phyloP scores from a whole-genome alignment of 495 filamentous ascomycete genomes.

The Penicillium malachiteum region DNA sequence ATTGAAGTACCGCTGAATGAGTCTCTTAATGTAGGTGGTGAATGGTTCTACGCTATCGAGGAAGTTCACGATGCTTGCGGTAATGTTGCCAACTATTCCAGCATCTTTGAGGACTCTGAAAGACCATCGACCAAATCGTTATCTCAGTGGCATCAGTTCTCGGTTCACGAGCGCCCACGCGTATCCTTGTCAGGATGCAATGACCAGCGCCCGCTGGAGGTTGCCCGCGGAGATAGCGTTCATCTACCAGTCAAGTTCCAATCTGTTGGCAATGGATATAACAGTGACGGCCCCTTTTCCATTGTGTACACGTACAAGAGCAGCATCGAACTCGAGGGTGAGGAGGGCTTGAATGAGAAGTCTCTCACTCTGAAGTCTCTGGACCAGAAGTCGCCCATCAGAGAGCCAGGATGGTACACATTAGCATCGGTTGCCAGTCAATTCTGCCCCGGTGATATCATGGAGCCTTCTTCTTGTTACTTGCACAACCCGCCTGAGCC shows the following conservation, averaged over 20 bases:
- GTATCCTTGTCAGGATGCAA: slow-evolving; percentile 72
- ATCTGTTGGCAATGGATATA: slow-evolving; percentile 54
- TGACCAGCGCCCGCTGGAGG: slow-evolving; percentile 72
- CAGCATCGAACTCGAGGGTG: slow-evolving; percentile 33
- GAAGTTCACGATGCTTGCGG: slow-evolving; percentile 88
- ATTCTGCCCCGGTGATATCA: slow-evolving; percentile 80
- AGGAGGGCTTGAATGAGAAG: slow-evolving; percentile 63
- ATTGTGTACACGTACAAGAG: slow-evolving; percentile 59
- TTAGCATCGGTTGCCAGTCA: slow-evolving; percentile 73
- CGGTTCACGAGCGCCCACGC: slow-evolving; percentile 82
- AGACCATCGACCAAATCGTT: slow-evolving; percentile 51
- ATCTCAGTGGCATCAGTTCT: slow-evolving; percentile 76
- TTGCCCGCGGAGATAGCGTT: slow-evolving; percentile 67
- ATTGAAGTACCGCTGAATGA: slow-evolving; percentile 84
- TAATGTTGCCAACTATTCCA: slow-evolving; percentile 80
- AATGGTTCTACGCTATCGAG: slow-evolving; percentile 87
- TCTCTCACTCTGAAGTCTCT: slow-evolving; percentile 37
- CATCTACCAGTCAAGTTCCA: slow-evolving; percentile 72
- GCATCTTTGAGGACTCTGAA: slow-evolving; percentile 56
- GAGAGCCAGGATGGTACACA: slow-evolving; percentile 80
- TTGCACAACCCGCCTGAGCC: slow-evolving; percentile 90
- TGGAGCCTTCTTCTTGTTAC: slow-evolving; percentile 88
- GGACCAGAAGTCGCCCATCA: slow-evolving; percentile 52
- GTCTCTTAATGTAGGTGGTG: slow-evolving; percentile 70
- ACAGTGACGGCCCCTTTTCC: slow-evolving; percentile 41